A percentile compares a stretch with the other conserved stretches of the same genome.
phyloP scores from a whole-genome alignment of 306 rosid species.

The Ormosia semicastrata region DNA sequence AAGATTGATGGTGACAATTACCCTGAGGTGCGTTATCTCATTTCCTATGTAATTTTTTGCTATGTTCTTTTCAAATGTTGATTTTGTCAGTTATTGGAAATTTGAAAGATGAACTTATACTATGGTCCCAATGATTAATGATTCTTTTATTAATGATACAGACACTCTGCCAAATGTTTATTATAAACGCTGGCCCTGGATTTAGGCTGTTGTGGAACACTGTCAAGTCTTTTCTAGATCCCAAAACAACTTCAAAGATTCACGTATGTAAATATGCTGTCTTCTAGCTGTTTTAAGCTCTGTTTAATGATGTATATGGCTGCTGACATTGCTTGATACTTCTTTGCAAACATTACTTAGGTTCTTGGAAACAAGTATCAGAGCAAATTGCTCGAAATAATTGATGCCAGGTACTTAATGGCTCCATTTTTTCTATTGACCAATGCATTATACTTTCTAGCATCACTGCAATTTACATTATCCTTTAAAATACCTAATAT shows the following conservation, averaged over 20 bases:
- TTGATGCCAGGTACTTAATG: conserved; percentile 76
- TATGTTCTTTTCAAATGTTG: background rate
- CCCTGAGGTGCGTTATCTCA: conserved; percentile 70
- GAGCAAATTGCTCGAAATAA: conserved; percentile 85
- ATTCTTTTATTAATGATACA: conserved; percentile 34
- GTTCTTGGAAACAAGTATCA: conserved; percentile 98
- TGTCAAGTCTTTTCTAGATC: conserved; percentile 87
- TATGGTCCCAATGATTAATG: background rate
- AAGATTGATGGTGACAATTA: conserved; percentile 94
- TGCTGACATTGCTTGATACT: conserved; percentile 24
- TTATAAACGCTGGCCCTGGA: conserved; percentile 96
- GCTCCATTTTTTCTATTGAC: background rate
- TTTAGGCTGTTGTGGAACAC: conserved; percentile 93
- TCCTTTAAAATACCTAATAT: conserved; percentile 18
- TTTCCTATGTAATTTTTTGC: background rate
- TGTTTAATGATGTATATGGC: background rate
- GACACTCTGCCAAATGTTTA: conserved; percentile 96
- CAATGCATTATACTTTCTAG: background rate
- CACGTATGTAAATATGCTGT: conserved; percentile 55
- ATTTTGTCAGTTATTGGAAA: background rate
- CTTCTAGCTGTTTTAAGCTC: conserved; percentile 19
- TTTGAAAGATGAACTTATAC: background rate
- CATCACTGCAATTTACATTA: background rate
- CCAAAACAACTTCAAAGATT: conserved; percentile 92
- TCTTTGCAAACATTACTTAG: conserved; percentile 40